Evolutionary conservation across 768 basidiomycete genomes (phyloP).

Genomic region (Galerina marginata): DNA sequence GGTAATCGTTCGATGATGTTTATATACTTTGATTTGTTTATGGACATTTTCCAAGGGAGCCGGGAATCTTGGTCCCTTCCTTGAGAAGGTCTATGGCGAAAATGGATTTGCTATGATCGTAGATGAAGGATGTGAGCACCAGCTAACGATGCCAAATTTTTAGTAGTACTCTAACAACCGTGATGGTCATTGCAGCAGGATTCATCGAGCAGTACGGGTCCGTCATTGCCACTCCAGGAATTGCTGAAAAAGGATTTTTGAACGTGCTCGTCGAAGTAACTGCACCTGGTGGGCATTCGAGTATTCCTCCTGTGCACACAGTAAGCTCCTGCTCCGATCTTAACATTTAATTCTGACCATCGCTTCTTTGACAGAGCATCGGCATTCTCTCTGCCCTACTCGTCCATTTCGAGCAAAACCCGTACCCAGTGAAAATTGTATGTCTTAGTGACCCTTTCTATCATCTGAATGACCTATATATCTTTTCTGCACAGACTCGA

Average conservation of each 20-base stretch:
- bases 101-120: conserved; percentile 79
- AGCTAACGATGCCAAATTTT: not conserved
- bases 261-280: conserved; percentile 69
- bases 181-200: conserved; percentile 40
- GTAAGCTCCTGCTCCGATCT: conserved; percentile 38
- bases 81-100: conserved; percentile 69
- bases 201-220: conserved; percentile 56
- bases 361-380: conserved; percentile 58
- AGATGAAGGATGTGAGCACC: conserved; percentile 80
- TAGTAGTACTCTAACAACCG: not conserved
- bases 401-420: conserved; percentile 70
- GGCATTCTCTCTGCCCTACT: conserved; percentile 80
- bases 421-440: conserved; percentile 58
- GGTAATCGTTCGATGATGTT: conserved; percentile 31
- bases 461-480: not conserved
- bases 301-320: conserved; percentile 82
- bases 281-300: conserved; percentile 84
- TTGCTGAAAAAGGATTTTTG: conserved; percentile 77
- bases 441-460: conserved; percentile 10
- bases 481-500: conserved; percentile 43
- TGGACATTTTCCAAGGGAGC: conserved; percentile 53
- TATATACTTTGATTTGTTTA: not conserved
- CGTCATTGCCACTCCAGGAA: conserved; percentile 63
- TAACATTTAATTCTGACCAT: not conserved
- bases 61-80: conserved; percentile 44